phyloP scores from a whole-genome alignment of 495 filamentous ascomycete genomes.

The Penicillium steckii region DNA sequence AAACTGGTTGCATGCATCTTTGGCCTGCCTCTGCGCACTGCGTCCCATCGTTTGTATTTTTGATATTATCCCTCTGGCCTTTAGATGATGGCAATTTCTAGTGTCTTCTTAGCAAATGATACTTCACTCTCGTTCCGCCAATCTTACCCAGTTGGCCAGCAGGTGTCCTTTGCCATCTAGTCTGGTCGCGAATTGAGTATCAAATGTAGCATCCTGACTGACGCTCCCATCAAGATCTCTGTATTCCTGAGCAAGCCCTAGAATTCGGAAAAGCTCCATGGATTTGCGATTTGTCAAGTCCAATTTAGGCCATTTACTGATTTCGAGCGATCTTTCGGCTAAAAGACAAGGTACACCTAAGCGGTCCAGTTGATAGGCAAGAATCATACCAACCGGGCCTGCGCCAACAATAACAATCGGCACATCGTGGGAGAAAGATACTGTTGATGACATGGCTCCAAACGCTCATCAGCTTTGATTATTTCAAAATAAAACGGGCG shows the following conservation, averaged over 20 bases:
- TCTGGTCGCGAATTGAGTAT: constrained; percentile 1
- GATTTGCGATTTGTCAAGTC: constrained; percentile 31
- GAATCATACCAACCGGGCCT: constrained; percentile 20
- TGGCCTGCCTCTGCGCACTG: constrained; percentile 11
- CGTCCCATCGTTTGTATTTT: constrained; percentile 10
- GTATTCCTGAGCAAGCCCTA: constrained; percentile 29
- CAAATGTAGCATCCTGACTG: neutral
- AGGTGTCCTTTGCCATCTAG: neutral
- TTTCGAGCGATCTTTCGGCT: constrained; percentile 18
- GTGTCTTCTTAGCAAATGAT: neutral
- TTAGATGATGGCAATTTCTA: constrained; percentile 1
- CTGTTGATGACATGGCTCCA: neutral
- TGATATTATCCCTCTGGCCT: constrained; percentile 5
- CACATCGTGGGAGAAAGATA: neutral
- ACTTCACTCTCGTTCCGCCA: neutral
- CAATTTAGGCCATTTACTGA: constrained; percentile 36
- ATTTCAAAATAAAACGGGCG: neutral
- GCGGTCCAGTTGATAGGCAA: constrained; percentile 15
- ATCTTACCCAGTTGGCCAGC: constrained; percentile 10
- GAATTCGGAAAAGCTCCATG: constrained; percentile 31
- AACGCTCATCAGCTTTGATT: neutral
- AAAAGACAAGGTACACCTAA: constrained; percentile 16
- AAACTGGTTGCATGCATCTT: constrained; percentile 22
- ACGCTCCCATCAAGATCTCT: constrained; percentile 6
- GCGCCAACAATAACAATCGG: constrained; percentile 20